Percentiles rank a stretch among this genome's conserved stretches.
Conservation (phyloP, 2,329 filamentous ascomycete genomes). For the Helminthosporium solani region DNA sequence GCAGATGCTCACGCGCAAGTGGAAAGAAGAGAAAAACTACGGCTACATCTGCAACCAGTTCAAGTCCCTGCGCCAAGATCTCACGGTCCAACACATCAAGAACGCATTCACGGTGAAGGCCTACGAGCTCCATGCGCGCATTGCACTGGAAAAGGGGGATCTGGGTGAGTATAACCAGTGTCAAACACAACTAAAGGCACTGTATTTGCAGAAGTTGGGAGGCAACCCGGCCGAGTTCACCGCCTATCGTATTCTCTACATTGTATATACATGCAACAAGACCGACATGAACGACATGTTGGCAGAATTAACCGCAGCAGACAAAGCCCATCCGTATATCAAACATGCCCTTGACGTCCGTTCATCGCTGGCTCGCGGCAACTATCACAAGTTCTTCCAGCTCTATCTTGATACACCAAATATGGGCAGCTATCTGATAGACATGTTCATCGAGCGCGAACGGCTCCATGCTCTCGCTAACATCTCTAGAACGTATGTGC, state of each 20-base stretch:
- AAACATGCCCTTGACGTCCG: constrained; percentile 90
- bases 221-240: constrained; percentile 95
- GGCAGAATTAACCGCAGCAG: constrained; percentile 97
- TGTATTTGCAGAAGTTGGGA: constrained; percentile 84
- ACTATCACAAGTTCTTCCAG: constrained; percentile 97
- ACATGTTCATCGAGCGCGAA: constrained; percentile 97
- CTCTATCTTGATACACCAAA: constrained; percentile 92
- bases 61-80: constrained; percentile 95
- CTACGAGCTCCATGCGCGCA: constrained; percentile 96
- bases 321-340: constrained; percentile 79
- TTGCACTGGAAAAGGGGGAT: constrained; percentile 96
- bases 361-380: constrained; percentile 86
- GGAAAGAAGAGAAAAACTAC: constrained; percentile 91
- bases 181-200: constrained; percentile 91
- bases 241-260: constrained; percentile 99
- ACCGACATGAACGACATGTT: constrained; percentile 97
- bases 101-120: constrained; percentile 95
- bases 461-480: constrained; percentile 85
- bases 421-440: constrained; percentile 98
- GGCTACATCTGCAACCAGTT: constrained; percentile 98
- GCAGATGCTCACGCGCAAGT: constrained; percentile 89
- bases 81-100: constrained; percentile 96
- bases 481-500: constrained; percentile 89
- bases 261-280: constrained; percentile 98
- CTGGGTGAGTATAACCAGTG: constrained; percentile 99